Percentiles rank a stretch among this genome's conserved stretches.
These are phyloP conservation scores for Pelagophyceae sp. DNA, from an alignment of 352 stramenopile species.

Conservation along the genomic window DNA sequence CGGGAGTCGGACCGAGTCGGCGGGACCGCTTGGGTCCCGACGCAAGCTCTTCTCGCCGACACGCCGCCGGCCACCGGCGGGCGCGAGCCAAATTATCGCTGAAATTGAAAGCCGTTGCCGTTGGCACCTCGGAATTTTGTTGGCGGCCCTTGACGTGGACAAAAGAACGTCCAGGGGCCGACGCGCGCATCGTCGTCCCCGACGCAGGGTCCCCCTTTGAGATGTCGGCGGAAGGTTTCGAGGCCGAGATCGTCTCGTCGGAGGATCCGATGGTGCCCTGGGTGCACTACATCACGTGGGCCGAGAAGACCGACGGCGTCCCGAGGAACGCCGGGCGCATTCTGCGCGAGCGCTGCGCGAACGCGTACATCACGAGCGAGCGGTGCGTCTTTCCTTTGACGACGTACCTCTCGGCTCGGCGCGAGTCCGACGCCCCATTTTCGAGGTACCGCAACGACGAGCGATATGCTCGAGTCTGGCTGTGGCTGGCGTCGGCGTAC, in stretches of 20 bases:
- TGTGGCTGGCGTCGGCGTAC: neutral
- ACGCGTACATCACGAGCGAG: neutral
- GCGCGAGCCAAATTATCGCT: too few relatives aligned
- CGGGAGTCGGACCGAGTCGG: too few relatives aligned
- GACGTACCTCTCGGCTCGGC: neutral
- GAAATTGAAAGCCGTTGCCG: too few relatives aligned
- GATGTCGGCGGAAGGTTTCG: neutral
- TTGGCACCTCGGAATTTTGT: too few relatives aligned
- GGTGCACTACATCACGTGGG: neutral
- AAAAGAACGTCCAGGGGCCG: too few relatives aligned
- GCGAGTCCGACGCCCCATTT: neutral
- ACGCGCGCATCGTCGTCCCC: too few relatives aligned
- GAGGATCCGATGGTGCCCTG: neutral
- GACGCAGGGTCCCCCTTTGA: too few relatives aligned
- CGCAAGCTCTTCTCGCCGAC: too few relatives aligned
- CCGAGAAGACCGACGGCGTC: neutral
- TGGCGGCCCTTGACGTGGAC: too few relatives aligned
- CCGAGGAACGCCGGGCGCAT: too few relatives aligned
- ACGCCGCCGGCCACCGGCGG: too few relatives aligned
- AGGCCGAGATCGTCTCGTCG: neutral
- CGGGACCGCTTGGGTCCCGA: too few relatives aligned
- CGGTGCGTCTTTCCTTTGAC: neutral
- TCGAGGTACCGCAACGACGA: slow-evolving; percentile 7
- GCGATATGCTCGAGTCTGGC: slow-evolving; percentile 2
- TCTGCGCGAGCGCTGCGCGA: neutral